Percentiles rank a stretch among this genome's conserved stretches.
phyloP scores from a whole-genome alignment of 2,329 filamentous ascomycete species.

The Periconia digitata region DNA sequence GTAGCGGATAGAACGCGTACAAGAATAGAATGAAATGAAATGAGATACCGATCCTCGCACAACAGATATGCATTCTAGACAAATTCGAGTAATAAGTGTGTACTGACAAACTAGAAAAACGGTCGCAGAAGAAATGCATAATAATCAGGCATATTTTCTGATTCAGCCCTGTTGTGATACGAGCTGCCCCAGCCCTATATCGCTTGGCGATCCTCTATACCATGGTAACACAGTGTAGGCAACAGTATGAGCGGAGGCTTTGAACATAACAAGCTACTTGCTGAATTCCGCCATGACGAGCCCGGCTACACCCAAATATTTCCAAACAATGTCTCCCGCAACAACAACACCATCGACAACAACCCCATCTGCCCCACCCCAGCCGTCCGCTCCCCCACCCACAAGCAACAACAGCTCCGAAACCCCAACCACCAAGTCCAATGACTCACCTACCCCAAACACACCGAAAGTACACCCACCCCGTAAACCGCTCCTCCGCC shows the following conservation, averaged over 20 bases:
- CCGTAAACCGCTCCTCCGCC: constrained; percentile 49
- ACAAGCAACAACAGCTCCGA: constrained; percentile 4
- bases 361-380: constrained; percentile 25
- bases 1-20: neutral
- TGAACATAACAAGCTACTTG: too few relatives aligned
- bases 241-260: too few relatives aligned
- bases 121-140: too few relatives aligned
- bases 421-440: neutral
- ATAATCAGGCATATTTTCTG: too few relatives aligned
- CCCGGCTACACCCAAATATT: constrained; percentile 32
- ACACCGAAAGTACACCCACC: constrained; percentile 20
- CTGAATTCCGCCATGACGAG: constrained; percentile 16
- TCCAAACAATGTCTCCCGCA: constrained; percentile 40
- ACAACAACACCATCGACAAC: constrained; percentile 15
- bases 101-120: too few relatives aligned
- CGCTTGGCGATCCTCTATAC: constrained; percentile 11
- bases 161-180: neutral
- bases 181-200: constrained; percentile 12
- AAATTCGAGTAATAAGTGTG: too few relatives aligned
- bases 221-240: neutral
- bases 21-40: neutral
- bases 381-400: constrained; percentile 31
- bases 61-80: too few relatives aligned
- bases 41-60: neutral
- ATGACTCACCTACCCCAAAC: neutral